Conservation (phyloP, 1,284 basidiomycete species). For the Ustilago trichophora region DNA sequence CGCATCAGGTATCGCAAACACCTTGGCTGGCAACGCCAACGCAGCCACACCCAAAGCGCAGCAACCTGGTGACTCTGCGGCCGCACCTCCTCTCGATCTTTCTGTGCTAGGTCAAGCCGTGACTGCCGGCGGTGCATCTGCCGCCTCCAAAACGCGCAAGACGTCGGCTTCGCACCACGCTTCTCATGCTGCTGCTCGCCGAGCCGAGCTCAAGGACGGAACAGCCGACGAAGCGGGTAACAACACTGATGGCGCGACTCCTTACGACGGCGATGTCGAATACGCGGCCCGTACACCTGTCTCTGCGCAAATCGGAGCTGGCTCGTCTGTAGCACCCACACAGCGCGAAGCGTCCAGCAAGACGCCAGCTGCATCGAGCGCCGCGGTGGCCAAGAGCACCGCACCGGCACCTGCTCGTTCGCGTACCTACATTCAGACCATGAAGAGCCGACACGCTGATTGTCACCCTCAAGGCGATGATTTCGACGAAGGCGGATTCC, state of each 20-base stretch:
- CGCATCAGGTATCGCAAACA: too few relatives aligned
- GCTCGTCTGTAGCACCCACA: conserved; percentile 4
- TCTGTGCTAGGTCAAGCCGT: conserved; percentile 16
- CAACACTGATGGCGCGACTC: conserved; percentile 48
- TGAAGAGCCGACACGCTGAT: conserved; percentile 45
- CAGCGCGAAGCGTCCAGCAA: conserved; percentile 13
- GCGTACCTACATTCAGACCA: conserved; percentile 38
- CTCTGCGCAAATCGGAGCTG: conserved; percentile 14
- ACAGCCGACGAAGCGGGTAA: conserved; percentile 29
- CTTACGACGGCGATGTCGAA: conserved; percentile 63
- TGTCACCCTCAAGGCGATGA: conserved; percentile 41
- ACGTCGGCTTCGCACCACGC: conserved; percentile 33
- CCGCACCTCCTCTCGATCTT: conserved; percentile 18
- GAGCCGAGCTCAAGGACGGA: conserved; percentile 33
- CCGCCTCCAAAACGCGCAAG: conserved; percentile 35
- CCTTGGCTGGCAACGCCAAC: conserved; percentile 3
- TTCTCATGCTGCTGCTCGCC: conserved; percentile 25
- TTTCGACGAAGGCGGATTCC: conserved; percentile 34
- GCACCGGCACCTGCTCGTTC: conserved; percentile 24
- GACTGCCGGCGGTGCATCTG: not conserved
- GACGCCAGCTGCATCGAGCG: not conserved
- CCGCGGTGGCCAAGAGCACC: conserved; percentile 21
- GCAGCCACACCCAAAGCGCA: conserved; percentile 30
- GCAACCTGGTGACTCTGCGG: conserved; percentile 10
- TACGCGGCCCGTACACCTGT: conserved; percentile 50